These are phyloP conservation scores for Acanthamoeba quina DNA, from an alignment of 208 protist species.

Conservation along the genomic window DNA sequence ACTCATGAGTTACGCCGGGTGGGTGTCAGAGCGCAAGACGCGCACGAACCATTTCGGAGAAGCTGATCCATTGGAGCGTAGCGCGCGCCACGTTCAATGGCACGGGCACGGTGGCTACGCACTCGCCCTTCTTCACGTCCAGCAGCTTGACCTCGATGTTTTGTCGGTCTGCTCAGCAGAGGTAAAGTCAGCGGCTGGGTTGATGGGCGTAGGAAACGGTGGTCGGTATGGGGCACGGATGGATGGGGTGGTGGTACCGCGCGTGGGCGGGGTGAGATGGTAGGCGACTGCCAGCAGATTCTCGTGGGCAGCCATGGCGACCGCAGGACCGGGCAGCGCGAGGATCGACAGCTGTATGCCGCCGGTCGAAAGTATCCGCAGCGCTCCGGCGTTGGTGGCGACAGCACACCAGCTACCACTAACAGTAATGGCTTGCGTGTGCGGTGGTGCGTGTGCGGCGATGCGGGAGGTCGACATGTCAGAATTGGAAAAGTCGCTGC, in stretches of 20 bases:
- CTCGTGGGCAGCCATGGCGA: constrained; percentile 18
- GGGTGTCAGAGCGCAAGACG: too few relatives aligned
- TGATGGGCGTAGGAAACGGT: neutral
- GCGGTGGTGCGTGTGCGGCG: neutral
- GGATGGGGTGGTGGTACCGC: neutral
- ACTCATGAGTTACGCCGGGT: too few relatives aligned
- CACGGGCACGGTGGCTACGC: neutral
- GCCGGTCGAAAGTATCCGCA: neutral
- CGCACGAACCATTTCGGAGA: neutral
- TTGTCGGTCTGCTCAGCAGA: neutral
- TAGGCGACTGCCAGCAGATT: constrained; percentile 37
- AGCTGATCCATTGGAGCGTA: constrained; percentile 7
- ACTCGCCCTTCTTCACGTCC: neutral
- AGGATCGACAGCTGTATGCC: constrained; percentile 5
- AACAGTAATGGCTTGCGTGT: constrained; percentile 5
- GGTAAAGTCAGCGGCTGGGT: too few relatives aligned
- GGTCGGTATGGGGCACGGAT: neutral
- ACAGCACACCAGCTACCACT: constrained; percentile 1
- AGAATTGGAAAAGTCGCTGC: neutral
- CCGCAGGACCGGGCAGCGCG: neutral
- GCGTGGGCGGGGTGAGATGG: constrained; percentile 15
- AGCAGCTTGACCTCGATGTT: constrained; percentile 35
- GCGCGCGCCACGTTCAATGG: constrained; percentile 1
- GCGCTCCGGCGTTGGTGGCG: neutral
- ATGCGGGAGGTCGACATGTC: neutral